Conservation (phyloP, 2,329 filamentous ascomycete genomes). For the Aureobasidium sp. region DNA sequence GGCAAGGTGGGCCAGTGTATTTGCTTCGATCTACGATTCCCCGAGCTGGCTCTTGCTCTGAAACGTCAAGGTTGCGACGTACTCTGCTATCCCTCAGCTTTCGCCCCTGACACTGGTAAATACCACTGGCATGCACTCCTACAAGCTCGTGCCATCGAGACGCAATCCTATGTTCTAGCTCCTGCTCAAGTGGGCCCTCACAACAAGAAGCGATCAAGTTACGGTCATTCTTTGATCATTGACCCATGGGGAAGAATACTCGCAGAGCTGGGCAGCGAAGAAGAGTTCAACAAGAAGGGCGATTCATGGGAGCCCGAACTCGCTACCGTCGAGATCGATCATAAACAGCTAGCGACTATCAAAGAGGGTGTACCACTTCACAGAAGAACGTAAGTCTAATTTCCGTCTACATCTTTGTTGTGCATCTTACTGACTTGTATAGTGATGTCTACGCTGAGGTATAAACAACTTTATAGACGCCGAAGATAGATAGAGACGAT, state of each 20-base stretch:
- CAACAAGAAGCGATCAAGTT: conserved; percentile 81
- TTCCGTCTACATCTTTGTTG: background rate
- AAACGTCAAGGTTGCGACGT: conserved; percentile 75
- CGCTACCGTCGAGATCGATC: conserved; percentile 43
- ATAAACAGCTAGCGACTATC: conserved; percentile 40
- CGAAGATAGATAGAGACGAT: background rate
- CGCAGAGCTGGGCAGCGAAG: conserved; percentile 65
- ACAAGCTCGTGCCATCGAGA: conserved; percentile 86
- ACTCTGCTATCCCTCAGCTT: conserved; percentile 89
- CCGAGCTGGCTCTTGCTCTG: conserved; percentile 76
- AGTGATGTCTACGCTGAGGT: conserved; percentile 28
- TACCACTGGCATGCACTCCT: conserved; percentile 90
- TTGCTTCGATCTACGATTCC: conserved; percentile 78
- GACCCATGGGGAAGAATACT: conserved; percentile 88
- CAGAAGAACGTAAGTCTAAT: conserved; percentile 36
- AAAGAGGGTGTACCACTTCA: conserved; percentile 40
- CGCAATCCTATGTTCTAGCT: conserved; percentile 87
- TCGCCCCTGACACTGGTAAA: conserved; percentile 85
- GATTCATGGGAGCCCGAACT: conserved; percentile 44
- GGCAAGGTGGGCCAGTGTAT: conserved; percentile 84
- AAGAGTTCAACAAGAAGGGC: conserved; percentile 39
- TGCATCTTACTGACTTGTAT: conserved; percentile 7
- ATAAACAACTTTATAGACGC: conserved; percentile 7
- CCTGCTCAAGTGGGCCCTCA: conserved; percentile 82
- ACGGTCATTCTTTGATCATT: conserved; percentile 87